A percentile compares a stretch with the other conserved stretches of the same genome.
These are phyloP conservation scores for Hirschfeldia incana DNA, from an alignment of 345 rosid species.

Conservation along the genomic window DNA sequence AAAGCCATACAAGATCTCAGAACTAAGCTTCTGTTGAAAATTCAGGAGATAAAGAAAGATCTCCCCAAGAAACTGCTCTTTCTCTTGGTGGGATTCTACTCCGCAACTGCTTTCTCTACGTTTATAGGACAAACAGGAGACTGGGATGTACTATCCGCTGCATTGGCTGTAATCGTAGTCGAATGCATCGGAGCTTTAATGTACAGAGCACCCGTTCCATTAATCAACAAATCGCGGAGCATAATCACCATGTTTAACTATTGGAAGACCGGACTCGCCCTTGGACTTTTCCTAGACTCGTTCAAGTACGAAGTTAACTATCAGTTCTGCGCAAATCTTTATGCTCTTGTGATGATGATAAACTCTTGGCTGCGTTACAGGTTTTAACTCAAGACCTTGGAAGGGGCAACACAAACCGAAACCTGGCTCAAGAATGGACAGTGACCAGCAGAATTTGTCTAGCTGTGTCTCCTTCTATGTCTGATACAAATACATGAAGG, in stretches of 20 bases:
- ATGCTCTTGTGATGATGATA: conserved; percentile 4
- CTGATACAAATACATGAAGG: background rate
- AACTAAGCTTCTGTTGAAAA: conserved; percentile 51
- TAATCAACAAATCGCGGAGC: conserved; percentile 50
- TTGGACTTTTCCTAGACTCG: conserved; percentile 94
- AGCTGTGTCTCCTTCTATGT: conserved; percentile 8
- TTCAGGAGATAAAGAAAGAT: conserved; percentile 60
- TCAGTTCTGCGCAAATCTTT: conserved; percentile 23
- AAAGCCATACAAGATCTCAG: conserved; percentile 60
- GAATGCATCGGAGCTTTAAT: conserved; percentile 93
- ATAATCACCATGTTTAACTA: conserved; percentile 71
- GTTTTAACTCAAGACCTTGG: conserved; percentile 29
- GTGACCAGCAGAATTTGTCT: conserved; percentile 13
- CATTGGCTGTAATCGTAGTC: conserved; percentile 67
- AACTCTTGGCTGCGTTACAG: conserved; percentile 28
- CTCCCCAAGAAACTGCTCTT: conserved; percentile 74
- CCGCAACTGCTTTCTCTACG: conserved; percentile 57
- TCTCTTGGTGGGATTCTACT: conserved; percentile 87
- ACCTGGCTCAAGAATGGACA: conserved; percentile 9
- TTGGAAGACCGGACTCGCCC: conserved; percentile 89
- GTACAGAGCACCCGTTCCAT: conserved; percentile 65
- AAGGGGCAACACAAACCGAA: conserved; percentile 11
- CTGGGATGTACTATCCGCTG: conserved; percentile 97
- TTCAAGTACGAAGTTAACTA: conserved; percentile 63
- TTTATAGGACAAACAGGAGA: conserved; percentile 98